phyloP scores from a whole-genome alignment of 148 eudicot genomes.

The Vaccinium corymbosum region DNA sequence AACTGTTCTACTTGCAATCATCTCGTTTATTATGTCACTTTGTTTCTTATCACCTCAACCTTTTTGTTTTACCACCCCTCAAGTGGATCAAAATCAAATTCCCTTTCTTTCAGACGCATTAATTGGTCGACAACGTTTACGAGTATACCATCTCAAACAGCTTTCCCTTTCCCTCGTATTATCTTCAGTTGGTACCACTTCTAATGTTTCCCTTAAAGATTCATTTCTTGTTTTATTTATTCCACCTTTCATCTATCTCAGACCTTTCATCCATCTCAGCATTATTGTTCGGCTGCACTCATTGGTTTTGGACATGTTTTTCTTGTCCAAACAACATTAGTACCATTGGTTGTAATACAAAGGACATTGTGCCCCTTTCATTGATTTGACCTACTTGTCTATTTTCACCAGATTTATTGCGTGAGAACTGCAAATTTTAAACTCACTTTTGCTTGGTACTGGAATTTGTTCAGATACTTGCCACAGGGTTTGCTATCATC shows the following conservation, averaged over 20 bases:
- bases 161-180: neutral
- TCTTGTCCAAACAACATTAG: neutral
- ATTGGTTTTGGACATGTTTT: neutral
- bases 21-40: neutral
- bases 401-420: neutral
- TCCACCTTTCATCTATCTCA: no score
- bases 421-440: neutral
- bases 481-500: slow-evolving; percentile 86
- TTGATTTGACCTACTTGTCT: neutral
- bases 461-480: slow-evolving; percentile 63
- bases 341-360: neutral
- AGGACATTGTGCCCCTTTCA: neutral
- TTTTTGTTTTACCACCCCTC: neutral
- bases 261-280: neutral
- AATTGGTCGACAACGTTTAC: neutral
- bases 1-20: neutral
- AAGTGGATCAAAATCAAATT: neutral
- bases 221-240: neutral
- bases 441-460: slow-evolving; percentile 19
- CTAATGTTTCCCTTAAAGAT: neutral
- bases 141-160: neutral
- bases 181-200: neutral
- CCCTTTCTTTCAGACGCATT: neutral
- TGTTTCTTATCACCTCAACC: neutral
- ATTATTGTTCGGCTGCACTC: neutral